These are phyloP conservation scores for Pythium biforme DNA, from an alignment of 352 stramenopile species.

Conservation along the genomic window DNA sequence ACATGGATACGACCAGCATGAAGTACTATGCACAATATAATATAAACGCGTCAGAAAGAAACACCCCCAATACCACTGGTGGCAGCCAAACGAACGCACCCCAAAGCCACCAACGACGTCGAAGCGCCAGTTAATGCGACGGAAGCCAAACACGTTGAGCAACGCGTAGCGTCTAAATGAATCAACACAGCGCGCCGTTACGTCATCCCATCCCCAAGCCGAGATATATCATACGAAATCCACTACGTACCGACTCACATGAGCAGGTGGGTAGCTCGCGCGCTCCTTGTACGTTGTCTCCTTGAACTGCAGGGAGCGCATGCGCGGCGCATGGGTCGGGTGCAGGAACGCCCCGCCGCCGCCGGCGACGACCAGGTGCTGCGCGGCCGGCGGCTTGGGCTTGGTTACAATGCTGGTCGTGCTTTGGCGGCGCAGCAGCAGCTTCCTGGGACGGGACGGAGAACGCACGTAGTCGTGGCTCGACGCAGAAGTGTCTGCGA, in stretches of 20 bases:
- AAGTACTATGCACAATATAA: constrained; percentile 70
- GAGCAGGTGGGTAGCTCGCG: constrained; percentile 77
- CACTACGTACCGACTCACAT: constrained; percentile 61
- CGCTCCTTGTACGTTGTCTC: constrained; percentile 73
- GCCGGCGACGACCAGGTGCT: constrained; percentile 87
- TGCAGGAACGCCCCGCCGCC: constrained; percentile 90
- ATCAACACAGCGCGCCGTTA: no score
- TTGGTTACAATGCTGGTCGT: constrained; percentile 1
- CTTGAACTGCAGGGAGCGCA: constrained; percentile 56
- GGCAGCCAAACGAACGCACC: constrained; percentile 34
- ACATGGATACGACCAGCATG: constrained; percentile 89
- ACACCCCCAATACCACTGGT: neutral
- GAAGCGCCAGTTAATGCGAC: constrained; percentile 92
- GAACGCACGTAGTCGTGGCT: neutral
- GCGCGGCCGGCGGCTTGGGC: constrained; percentile 26
- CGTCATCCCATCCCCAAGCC: neutral
- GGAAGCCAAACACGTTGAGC: constrained; percentile 88
- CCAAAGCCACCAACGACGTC: constrained; percentile 88
- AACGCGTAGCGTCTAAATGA: constrained; percentile 83
- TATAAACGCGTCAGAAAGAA: neutral
- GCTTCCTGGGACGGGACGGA: constrained; percentile 1
- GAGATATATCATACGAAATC: neutral
- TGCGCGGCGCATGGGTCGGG: constrained; percentile 79
- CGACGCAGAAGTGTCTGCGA: neutral
- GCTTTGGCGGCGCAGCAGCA: constrained; percentile 9